Evolutionary conservation across 2,329 filamentous ascomycete species (phyloP).

Genomic region (Mycosphaerelloides madeirae): DNA sequence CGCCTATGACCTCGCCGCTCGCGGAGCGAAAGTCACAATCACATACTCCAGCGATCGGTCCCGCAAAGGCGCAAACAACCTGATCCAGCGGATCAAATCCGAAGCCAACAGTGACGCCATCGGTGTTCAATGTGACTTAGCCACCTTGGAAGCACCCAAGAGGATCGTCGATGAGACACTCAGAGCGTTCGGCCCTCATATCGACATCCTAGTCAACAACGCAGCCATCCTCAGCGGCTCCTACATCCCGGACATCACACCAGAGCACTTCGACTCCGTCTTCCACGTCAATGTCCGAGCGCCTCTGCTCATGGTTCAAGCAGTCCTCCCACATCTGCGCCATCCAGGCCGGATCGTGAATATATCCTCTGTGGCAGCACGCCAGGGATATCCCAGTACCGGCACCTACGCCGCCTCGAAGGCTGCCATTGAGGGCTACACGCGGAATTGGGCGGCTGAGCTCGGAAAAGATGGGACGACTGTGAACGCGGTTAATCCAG

Average conservation of each 20-base stretch:
- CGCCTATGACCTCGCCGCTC: slow-evolving; percentile 45
- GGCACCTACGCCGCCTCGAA: slow-evolving; percentile 55
- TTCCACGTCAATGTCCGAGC: slow-evolving; percentile 56
- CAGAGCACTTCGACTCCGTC: slow-evolving; percentile 50
- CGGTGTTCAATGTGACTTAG: slow-evolving; percentile 39
- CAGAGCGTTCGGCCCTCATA: slow-evolving; percentile 35
- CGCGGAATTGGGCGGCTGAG: slow-evolving; percentile 56
- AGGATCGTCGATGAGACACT: slow-evolving; percentile 36
- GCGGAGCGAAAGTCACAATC: slow-evolving; percentile 44
- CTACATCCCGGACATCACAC: slow-evolving; percentile 35
- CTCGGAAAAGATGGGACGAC: slow-evolving; percentile 54
- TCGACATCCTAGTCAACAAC: slow-evolving; percentile 45
- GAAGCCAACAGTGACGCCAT: slow-evolving; percentile 36
- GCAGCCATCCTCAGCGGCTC: slow-evolving; percentile 22
- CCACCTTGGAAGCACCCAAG: slow-evolving; percentile 30
- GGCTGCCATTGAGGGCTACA: slow-evolving; percentile 57
- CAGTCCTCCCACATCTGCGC: slow-evolving; percentile 49
- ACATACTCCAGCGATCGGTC: slow-evolving; percentile 41
- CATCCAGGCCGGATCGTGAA: slow-evolving; percentile 53
- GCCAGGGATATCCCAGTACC: slow-evolving; percentile 43
- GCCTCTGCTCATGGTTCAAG: slow-evolving; percentile 51
- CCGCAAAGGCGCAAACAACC: slow-evolving; percentile 28
- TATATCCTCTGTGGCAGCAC: slow-evolving; percentile 52
- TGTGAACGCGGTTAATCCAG: slow-evolving; percentile 58
- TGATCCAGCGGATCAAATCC: slow-evolving; percentile 34